Percentiles rank a stretch among this genome's conserved stretches.
phyloP scores from a whole-genome alignment of 441 rosid species.

The Iberis amara region DNA sequence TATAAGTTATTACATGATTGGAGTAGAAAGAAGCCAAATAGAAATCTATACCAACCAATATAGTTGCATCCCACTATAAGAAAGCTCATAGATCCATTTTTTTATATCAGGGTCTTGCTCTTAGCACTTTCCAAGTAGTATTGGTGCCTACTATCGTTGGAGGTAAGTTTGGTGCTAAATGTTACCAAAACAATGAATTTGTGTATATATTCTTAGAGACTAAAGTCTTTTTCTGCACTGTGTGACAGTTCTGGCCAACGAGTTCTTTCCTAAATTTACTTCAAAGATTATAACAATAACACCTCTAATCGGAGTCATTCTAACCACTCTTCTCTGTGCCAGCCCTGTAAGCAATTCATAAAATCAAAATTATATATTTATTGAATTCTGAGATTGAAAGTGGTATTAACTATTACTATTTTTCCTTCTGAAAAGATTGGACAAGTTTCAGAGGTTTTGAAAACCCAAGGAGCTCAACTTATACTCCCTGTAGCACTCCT shows the following conservation, averaged over 20 bases:
- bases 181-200: background rate
- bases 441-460: conserved; percentile 81
- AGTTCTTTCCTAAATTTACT: conserved; percentile 86
- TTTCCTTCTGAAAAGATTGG: conserved; percentile 53
- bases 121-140: conserved; percentile 96
- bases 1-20: conserved; percentile 8
- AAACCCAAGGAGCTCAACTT: conserved; percentile 82
- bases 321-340: conserved; percentile 87
- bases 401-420: conserved; percentile 3
- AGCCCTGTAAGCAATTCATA: conserved; percentile 70
- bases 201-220: background rate
- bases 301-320: conserved; percentile 87
- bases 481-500: conserved; percentile 78
- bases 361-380: background rate
- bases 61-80: background rate
- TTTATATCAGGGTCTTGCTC: conserved; percentile 68
- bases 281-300: conserved; percentile 52
- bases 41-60: conserved; percentile 2
- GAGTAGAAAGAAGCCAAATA: conserved; percentile 1
- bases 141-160: conserved; percentile 76
- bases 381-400: background rate
- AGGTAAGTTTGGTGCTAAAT: conserved; percentile 41
- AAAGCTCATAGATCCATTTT: conserved; percentile 4
- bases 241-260: conserved; percentile 71
- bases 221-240: conserved; percentile 21